These are phyloP conservation scores for Spiromyces aspiralis DNA, from an alignment of 371 early-diverging fungal genomes.

Conservation along the genomic window DNA sequence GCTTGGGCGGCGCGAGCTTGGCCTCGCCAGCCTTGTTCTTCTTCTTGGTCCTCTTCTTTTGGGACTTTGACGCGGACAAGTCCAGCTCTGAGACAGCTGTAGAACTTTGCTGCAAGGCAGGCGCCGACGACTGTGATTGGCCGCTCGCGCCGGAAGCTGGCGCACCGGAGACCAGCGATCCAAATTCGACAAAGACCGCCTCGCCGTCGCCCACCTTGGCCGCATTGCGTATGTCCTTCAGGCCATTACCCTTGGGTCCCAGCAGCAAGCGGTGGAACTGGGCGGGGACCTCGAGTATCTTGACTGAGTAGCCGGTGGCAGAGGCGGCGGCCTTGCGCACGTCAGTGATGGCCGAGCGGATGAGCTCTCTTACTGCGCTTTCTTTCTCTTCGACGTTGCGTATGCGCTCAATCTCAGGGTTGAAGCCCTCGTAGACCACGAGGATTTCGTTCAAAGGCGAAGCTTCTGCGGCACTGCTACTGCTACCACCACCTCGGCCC, in stretches of 20 bases:
- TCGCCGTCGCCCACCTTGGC: slow-evolving; percentile 27
- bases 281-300: slow-evolving; percentile 41
- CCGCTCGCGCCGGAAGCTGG: slow-evolving; percentile 1
- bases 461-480: slow-evolving; percentile 20
- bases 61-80: neutral
- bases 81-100: neutral
- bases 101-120: neutral
- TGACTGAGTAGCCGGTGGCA: slow-evolving; percentile 49
- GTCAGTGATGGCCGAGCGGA: slow-evolving; percentile 46
- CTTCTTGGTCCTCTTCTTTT: slow-evolving; percentile 4
- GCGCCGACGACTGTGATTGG: neutral
- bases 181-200: slow-evolving; percentile 53
- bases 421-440: slow-evolving; percentile 47
- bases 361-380: slow-evolving; percentile 38
- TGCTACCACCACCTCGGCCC: too few relatives aligned
- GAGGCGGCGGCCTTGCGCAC: slow-evolving; percentile 40
- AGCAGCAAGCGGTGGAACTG: slow-evolving; percentile 62
- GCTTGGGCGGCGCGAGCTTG: slow-evolving; percentile 24
- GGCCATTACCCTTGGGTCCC: slow-evolving; percentile 51
- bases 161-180: slow-evolving; percentile 25
- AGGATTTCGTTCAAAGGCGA: slow-evolving; percentile 30
- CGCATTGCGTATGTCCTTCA: slow-evolving; percentile 15
- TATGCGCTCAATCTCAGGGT: slow-evolving; percentile 29
- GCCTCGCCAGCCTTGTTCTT: slow-evolving; percentile 9
- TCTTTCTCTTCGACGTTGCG: slow-evolving; percentile 29